Percentiles rank a stretch among this genome's conserved stretches.
Evolutionary conservation across 1,284 basidiomycete species (phyloP).

Genomic region (Cryptococcus wingfieldii): DNA sequence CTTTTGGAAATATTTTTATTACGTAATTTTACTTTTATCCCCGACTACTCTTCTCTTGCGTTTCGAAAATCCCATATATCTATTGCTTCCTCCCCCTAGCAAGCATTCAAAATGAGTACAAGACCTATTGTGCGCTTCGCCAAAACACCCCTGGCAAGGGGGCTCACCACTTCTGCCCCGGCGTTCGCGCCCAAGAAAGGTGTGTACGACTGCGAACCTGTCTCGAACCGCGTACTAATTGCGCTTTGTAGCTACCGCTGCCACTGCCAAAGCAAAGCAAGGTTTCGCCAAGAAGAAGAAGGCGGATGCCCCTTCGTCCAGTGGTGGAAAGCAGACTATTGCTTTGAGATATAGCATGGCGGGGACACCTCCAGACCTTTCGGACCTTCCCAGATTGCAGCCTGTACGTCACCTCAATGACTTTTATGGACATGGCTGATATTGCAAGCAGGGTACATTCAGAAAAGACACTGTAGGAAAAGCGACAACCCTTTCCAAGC

Average conservation of each 20-base stretch:
- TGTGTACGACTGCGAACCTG: background rate
- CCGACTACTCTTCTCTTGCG: conserved; percentile 9
- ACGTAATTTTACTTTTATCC: background rate
- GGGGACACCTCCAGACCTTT: conserved; percentile 23
- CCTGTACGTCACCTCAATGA: conserved; percentile 21
- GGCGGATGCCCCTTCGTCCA: background rate
- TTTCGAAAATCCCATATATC: too few species aligned
- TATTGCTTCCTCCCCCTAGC: too few species aligned
- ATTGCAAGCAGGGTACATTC: conserved; percentile 21
- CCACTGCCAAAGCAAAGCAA: conserved; percentile 7
- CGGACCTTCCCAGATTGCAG: conserved; percentile 29
- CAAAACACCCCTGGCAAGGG: conserved; percentile 13
- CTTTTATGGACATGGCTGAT: background rate
- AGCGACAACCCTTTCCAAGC: conserved; percentile 28
- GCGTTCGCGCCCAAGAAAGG: conserved; percentile 14
- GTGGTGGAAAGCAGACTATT: conserved; percentile 6
- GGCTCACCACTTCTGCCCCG: conserved; percentile 11
- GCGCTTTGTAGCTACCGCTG: conserved; percentile 1
- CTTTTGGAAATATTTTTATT: background rate
- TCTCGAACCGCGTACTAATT: background rate
- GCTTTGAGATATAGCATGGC: conserved; percentile 26
- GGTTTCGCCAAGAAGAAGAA: conserved; percentile 19
- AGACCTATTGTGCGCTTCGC: conserved; percentile 15
- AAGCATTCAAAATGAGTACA: conserved; percentile 8
- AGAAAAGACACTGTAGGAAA: conserved; percentile 28